Evolutionary conservation across 73 alveolate species (phyloP), one percentile per base, ranked within the genome.

Genomic region (Symbiodinium pilosum): DNA sequence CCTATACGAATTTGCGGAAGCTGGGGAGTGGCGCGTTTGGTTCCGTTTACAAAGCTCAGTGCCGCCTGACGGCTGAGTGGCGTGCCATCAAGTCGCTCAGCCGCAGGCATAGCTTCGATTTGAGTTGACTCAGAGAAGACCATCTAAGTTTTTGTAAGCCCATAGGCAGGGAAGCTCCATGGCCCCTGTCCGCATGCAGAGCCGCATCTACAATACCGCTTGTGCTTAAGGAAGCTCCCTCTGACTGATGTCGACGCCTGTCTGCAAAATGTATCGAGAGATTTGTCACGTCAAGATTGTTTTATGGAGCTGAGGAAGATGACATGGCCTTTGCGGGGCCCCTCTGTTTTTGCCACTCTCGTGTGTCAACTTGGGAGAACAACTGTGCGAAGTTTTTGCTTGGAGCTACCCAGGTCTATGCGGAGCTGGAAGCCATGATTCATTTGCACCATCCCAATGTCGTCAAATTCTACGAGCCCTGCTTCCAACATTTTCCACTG

Each of bases 11-110:
- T 52, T 56, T 91, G 88, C 68, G 69, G 52, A 91, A 91, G 87
- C 41, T 91, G 75, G 96, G 96, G 51, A 91, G 96, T 30, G 96
- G 96, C 39, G 96, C 96, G 4, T 91, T 91, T 91, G 96, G 96
- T 38, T 84, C 96, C 51, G 96, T 91, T 83, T 91, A 64, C 96
- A 91, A 91, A 43, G 96, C 96, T 28, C 96, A 91, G 32, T 91
- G 96, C 75, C 71, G 87, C 73, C 77, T 91, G 36, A 68, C 96
- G 20, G 87, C 40, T 4, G 96, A 91, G 47, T 91, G 96, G 96
- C 96, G 96, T 1, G 96, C 96, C 96, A 69, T 91, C 96, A 91
- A 91, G 96, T 12, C 28, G 41, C 96, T 69, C 26, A 87, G 87
- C 47, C 14, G n/a, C n/a, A 59, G 34, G 32, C 77, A 47, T 14